Evolutionary conservation across 495 filamentous ascomycete genomes (phyloP).

Genomic region (Xylaria cubensis): DNA sequence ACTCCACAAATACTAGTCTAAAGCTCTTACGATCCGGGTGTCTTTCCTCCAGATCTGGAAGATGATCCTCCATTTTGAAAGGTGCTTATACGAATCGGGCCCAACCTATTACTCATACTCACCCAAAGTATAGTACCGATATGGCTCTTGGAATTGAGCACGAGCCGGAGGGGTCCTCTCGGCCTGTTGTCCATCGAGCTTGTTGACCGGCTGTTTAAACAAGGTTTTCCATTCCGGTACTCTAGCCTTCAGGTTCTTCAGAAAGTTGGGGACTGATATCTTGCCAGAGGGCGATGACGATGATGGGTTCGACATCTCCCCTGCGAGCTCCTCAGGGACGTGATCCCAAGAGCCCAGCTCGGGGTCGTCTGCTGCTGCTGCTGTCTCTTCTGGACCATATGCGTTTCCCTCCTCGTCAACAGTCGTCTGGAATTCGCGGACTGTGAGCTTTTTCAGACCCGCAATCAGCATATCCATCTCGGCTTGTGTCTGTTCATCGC

Average conservation of each 20-base stretch:
- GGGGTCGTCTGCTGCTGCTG: neutral
- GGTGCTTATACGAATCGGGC: neutral
- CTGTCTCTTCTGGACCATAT: neutral
- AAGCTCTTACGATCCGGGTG: neutral
- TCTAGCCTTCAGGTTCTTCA: neutral
- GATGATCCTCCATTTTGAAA: neutral
- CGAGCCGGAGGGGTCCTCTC: no score
- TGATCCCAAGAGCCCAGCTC: neutral
- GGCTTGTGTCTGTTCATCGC: neutral
- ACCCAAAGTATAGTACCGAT: neutral
- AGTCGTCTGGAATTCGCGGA: neutral
- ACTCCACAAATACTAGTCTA: neutral
- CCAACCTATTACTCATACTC: neutral
- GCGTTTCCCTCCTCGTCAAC: neutral
- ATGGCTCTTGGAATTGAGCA: neutral
- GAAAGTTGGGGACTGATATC: neutral
- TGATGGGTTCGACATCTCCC: neutral
- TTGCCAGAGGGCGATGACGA: neutral
- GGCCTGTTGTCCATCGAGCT: neutral
- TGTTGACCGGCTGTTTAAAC: neutral
- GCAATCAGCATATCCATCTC: neutral
- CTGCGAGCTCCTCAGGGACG: neutral
- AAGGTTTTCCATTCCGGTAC: neutral
- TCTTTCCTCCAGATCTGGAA: neutral
- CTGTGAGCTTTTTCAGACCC: neutral